Base-by-base conservation (phyloP, 2,329 filamentous ascomycete species). In the Exophiala alcalophila region DNA sequence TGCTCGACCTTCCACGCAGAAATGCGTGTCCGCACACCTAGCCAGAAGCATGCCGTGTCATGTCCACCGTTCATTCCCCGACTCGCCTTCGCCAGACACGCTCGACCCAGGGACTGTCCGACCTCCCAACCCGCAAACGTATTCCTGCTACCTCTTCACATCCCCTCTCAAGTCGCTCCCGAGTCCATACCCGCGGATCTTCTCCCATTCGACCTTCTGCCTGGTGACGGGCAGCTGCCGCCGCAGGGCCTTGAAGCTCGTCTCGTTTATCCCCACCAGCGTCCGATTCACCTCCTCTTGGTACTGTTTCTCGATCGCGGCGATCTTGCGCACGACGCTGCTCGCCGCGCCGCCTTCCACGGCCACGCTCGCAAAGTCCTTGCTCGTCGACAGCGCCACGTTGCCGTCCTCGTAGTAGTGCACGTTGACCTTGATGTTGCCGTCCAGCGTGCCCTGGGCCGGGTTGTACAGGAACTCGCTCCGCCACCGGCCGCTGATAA, bases 371-470 rank as follows among this genome's bases (percentile, higher is more conserved):
- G 39, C 28, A 14, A 56, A 34, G 11, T 45, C 31, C 70, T 96
- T 96, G 60, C 79, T 83, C n/a, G 92, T 96, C 52, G 91, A 76
- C 47, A 98, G 77, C 2, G 92, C 84, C 44, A 98, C 92, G 62
- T 98, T 98, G 50, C 92, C 92, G 63, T 98, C 94, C 70, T 98
- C 92, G 71, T 98, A 98, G 76, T 98, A 98, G 74, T 98, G 92
- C 37, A 98, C 91, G 57, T 97, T 90, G 40, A 96, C 86, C 65
- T 91, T 88, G 66, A 97, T 82, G 46, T 76, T 81, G 57, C 92
- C 92, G 25, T 82, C 80, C 29, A 97, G 71, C 33, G 73, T 73
- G 52, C 74, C 74, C 2, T 78, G 77, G n/a, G 80, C 71, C 1
- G 89, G 81, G 50, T 83, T 76, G 65, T 85, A 84, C 58, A 84